Evolutionary conservation across 2,329 filamentous ascomycete species (phyloP).

Genomic region (Colletotrichum nymphaeae): DNA sequence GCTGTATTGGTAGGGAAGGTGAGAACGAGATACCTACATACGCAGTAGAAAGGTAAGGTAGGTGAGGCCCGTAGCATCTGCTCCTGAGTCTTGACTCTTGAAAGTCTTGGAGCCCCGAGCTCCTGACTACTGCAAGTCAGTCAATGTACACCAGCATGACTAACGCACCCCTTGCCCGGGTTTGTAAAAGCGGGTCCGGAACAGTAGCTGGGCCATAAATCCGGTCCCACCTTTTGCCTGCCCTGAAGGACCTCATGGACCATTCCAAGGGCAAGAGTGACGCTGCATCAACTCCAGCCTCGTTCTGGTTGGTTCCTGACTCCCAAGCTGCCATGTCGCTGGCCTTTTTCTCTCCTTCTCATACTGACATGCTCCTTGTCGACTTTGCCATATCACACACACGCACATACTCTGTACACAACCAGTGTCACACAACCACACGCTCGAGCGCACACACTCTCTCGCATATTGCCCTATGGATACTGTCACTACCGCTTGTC

Average conservation of each 20-base stretch:
- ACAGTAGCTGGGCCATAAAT: background rate
- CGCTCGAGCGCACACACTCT: background rate
- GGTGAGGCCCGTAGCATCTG: background rate
- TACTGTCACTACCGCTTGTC: background rate
- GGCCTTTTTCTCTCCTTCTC: conserved; percentile 14
- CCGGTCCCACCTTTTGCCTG: conserved; percentile 27
- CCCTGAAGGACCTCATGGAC: conserved; percentile 4
- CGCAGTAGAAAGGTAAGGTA: no score
- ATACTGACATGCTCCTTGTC: conserved; percentile 22
- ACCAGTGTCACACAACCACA: no score
- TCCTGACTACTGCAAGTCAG: conserved; percentile 18
- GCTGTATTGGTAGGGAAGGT: background rate
- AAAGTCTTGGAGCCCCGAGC: background rate
- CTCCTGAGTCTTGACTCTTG: background rate
- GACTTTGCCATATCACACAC: background rate
- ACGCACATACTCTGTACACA: background rate
- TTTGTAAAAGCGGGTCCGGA: background rate
- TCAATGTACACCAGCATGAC: conserved; percentile 15
- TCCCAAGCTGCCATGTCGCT: conserved; percentile 6
- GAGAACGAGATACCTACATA: no score
- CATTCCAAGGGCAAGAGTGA: conserved; percentile 13
- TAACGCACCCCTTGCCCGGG: conserved; percentile 5
- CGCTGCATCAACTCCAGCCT: background rate
- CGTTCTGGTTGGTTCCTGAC: conserved; percentile 22
- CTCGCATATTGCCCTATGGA: background rate